phyloP scores from a whole-genome alignment of 768 basidiomycete species.

The Amanita polypyramis region DNA sequence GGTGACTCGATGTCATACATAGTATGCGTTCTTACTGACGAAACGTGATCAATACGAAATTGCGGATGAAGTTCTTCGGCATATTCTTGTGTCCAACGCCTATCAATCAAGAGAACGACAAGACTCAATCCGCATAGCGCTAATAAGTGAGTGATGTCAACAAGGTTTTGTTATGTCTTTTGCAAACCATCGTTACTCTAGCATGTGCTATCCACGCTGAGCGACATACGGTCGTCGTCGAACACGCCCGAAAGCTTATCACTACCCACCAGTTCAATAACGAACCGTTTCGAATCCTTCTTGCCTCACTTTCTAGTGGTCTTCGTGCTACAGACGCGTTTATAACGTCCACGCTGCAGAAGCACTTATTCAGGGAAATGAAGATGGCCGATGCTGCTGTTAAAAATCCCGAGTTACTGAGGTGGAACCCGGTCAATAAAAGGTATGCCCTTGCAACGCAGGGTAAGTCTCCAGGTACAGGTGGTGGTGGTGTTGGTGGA shows the following conservation, averaged over 20 bases:
- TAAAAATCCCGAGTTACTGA: slow-evolving; percentile 46
- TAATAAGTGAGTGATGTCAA: slow-evolving; percentile 48
- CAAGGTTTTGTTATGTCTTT: not conserved
- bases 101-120: slow-evolving; percentile 54
- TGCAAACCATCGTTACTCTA: slow-evolving; percentile 18
- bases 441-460: slow-evolving; percentile 40
- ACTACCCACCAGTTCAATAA: slow-evolving; percentile 77
- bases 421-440: slow-evolving; percentile 50
- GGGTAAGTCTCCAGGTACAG: slow-evolving; percentile 18
- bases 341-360: slow-evolving; percentile 70
- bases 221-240: slow-evolving; percentile 49
- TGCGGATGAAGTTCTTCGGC: slow-evolving; percentile 68
- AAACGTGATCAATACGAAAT: slow-evolving; percentile 49
- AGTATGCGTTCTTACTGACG: slow-evolving; percentile 74
- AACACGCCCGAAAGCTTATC: slow-evolving; percentile 70
- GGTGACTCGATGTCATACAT: slow-evolving; percentile 19
- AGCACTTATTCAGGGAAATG: slow-evolving; percentile 76
- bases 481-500: slow-evolving; percentile 22
- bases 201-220: slow-evolving; percentile 63
- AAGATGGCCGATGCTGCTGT: slow-evolving; percentile 57
- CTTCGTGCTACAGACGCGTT: slow-evolving; percentile 63
- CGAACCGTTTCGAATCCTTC: slow-evolving; percentile 70
- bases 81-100: slow-evolving; percentile 64
- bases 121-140: slow-evolving; percentile 62
- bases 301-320: slow-evolving; percentile 66